A percentile compares a stretch with the other conserved stretches of the same genome.
Conservation (phyloP, 768 basidiomycete species). For the Lactarius tabidus region DNA sequence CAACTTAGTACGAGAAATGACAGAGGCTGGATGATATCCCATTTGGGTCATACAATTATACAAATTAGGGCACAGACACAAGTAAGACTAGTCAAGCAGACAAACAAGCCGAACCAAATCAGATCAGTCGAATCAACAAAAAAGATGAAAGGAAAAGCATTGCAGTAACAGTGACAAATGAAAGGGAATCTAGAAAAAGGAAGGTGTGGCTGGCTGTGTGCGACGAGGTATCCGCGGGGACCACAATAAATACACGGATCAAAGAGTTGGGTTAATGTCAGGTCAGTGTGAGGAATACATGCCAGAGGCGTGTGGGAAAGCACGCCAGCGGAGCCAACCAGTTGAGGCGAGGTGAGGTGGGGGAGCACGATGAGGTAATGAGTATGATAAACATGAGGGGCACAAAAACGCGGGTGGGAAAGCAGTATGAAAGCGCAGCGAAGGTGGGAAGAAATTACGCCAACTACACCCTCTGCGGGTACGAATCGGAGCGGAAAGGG, state of each 20-base stretch:
- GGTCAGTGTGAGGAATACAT: slow-evolving; percentile 18
- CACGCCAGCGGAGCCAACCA: slow-evolving; percentile 5
- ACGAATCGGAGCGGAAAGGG: background rate
- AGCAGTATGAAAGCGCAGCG: slow-evolving; percentile 6
- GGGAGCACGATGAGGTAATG: slow-evolving; percentile 9
- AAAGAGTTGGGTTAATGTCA: slow-evolving; percentile 1
- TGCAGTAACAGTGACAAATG: background rate
- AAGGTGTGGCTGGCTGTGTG: slow-evolving; percentile 6
- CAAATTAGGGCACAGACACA: slow-evolving; percentile 21
- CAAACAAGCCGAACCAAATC: slow-evolving; percentile 8
- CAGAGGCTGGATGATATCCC: slow-evolving; percentile 16
- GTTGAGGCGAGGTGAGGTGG: slow-evolving; percentile 1
- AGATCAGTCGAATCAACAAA: background rate
- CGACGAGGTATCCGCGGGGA: slow-evolving; percentile 22
- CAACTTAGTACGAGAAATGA: background rate
- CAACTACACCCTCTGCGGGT: background rate
- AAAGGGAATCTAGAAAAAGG: slow-evolving; percentile 5
- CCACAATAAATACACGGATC: slow-evolving; percentile 22
- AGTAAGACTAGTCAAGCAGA: slow-evolving; percentile 17
- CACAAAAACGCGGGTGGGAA: background rate
- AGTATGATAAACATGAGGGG: slow-evolving; percentile 5
- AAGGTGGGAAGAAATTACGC: background rate
- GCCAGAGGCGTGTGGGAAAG: background rate
- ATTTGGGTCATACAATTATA: slow-evolving; percentile 21
- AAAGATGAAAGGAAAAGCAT: background rate